Base-by-base conservation (phyloP, 192 early-diverging fungal genomes). In the Haplosporangium gracile region DNA sequence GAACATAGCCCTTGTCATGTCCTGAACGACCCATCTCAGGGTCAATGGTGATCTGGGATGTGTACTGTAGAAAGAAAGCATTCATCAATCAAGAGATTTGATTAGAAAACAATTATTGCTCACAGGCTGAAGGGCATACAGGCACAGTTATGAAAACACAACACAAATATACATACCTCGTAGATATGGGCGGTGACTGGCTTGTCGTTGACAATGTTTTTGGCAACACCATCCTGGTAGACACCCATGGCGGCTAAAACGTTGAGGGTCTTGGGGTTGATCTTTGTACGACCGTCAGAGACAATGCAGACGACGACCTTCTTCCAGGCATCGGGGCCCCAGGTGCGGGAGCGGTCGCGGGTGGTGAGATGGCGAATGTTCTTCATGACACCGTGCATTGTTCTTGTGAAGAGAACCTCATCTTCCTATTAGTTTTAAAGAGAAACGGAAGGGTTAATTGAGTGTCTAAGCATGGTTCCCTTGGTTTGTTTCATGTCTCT, bases 291-390 rank as follows among this genome's bases (percentile, higher is more conserved):
- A 75, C 96, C 96, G 82, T 97, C 96, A 1, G 96, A 93, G 47
- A 97, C 94, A 74, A 97, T 91, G 72, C 94, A 95, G 13, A 97
- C 93, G 72, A 95, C 94, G 2, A 96, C 94, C 82, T 97, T 97
- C 91, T 96, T 89, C 96, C 96, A 97, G 9, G 94, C 93, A 72
- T 96, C 89, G 24, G 89, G 92, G 57, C 94, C 93, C 95, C 94
- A 95, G 29, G 90, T 94, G 63, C 90, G 89, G 82, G 95, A 96
- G 73, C 95, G 91, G 57, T 91, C 93, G 72, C 94, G 94, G 76
- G 93, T 94, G 88, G 95, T 96, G 82, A 99, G 86, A 87, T 99
- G 95, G 36, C 91, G 89, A 91, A 99, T 96, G 92, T 99, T 99
- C 88, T 96, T 96, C 90, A 95, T 94, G 45, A 98, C 93, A 38